Evolutionary conservation across 2,329 filamentous ascomycete species (phyloP), one percentile per base, ranked within the genome.

Genomic region (Fusarium sp.): DNA sequence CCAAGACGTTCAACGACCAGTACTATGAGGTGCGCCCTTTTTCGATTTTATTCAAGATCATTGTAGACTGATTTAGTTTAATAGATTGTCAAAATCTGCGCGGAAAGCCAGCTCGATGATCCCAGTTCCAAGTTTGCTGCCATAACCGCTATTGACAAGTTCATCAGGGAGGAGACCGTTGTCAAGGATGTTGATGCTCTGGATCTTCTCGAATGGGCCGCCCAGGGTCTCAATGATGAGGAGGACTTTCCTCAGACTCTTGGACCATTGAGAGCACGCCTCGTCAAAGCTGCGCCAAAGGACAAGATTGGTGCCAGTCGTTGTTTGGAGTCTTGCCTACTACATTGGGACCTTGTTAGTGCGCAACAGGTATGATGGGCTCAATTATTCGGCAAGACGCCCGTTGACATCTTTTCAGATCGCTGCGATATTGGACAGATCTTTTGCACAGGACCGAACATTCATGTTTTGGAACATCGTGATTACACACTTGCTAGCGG

Each of bases 401-500:
- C 18, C 6, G 34, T 53, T 74, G 25, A 75, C 61, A 12, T 16
- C 4, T 41, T n/a, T 13, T 8, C 14, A 57, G 85, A 88, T 89
- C 72, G 84, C 86, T 0, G 84, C 84, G 2, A 81, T 83, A 1
- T 71, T 88, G 26, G 86, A 88, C 63, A 84, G 84, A 72, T 83
- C 83, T 0, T 84, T 85, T 51, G 78, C 84, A 4, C 77, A 80
- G 28, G 84, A 88, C 23, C 79, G 83, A 30, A 77, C 78, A 4
- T 84, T 83, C 58, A 79, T 87, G 75, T 88, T 87, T 64, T 86
- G 83, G 81, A 88, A 85, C 65, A 87, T 88, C 67, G 78, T 82
- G 21, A 79, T 86, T 18, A 88, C 85, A 0, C 84, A 85, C 63
- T 72, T 88, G 31, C 80, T 88, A 56, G 83, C 86, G 56, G 86